Base-by-base conservation (phyloP, 805 yeast genomes). In the Candida nitratophila region DNA sequence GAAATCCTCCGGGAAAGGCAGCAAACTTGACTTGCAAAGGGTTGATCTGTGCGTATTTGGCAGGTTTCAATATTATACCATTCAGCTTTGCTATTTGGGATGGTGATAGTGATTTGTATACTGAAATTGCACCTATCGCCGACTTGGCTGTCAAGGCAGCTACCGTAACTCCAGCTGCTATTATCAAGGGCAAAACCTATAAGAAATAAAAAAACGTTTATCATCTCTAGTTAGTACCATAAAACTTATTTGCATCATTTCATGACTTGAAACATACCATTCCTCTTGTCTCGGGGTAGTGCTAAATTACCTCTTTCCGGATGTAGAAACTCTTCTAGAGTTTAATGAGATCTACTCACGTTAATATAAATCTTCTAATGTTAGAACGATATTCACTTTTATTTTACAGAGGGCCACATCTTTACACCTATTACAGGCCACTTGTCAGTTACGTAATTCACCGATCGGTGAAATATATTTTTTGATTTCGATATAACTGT, bases 1-100 rank as follows among this genome's bases (percentile, higher is more conserved):
- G 70, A 55, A 85, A 85, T 0, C 87, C 79, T 15, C 95, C 95
- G 16, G 65, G 69, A 37, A 61, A 73, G 47, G 64, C 61, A 37
- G 66, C 63, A 47, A 69, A 72, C 43, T 44, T 53, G 37, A 50
- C 46, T 34, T 56, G 45, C 4, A 64, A 46, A 3, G 43, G 43
- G n/a, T 46, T 58, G 47, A 24, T 46, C 38, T 41, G 39, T 38
- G 26, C 40, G 45, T 26, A 50, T 31, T 21, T 42, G 36, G 41
- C 21, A 46, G 45, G 41, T 40, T 41, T 48, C 40, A 31, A 56
- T 31, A 9, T 49, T 53, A 71, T 63, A 6, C 66, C 65, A 45
- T 73, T 73, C 41, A 72, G 45, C 6, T 57, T 50, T 2, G 76
- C 74, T 15, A 73, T 70, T 33, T 63, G 64, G 2, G 55, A 53